These are phyloP conservation scores for Diplodia mutila DNA, from an alignment of 2,329 filamentous ascomycete species.

Conservation along the genomic window DNA sequence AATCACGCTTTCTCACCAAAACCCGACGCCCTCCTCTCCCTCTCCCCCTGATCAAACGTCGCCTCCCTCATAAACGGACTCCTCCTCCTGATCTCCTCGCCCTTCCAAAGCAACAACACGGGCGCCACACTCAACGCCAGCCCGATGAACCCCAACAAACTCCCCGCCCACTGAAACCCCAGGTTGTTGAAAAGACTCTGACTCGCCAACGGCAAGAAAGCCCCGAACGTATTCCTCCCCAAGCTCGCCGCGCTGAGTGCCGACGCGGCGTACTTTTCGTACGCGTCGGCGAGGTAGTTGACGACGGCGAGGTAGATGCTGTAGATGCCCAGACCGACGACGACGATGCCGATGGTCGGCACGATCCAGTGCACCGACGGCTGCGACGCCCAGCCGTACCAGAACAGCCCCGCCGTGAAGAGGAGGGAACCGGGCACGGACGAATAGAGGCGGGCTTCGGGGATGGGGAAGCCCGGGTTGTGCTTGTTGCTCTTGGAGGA, in stretches of 20 bases:
- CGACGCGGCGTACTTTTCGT: slow-evolving; percentile 53
- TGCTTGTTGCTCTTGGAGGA: slow-evolving; percentile 42
- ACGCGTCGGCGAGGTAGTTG: slow-evolving; percentile 55
- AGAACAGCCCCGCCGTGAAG: slow-evolving; percentile 37
- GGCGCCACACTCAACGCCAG: slow-evolving; percentile 46
- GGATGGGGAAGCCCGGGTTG: slow-evolving; percentile 44
- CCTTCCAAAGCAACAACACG: slow-evolving; percentile 36
- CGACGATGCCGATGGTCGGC: slow-evolving; percentile 33
- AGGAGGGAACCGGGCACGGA: slow-evolving; percentile 48
- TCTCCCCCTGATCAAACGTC: background rate
- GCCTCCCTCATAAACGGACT: background rate
- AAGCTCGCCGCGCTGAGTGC: slow-evolving; percentile 50
- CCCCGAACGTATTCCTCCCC: slow-evolving; percentile 51
- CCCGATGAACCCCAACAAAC: slow-evolving; percentile 49
- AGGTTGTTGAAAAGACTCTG: slow-evolving; percentile 46
- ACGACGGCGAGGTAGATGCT: slow-evolving; percentile 52
- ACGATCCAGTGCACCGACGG: slow-evolving; percentile 35
- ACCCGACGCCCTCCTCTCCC: background rate
- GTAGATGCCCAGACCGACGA: slow-evolving; percentile 37
- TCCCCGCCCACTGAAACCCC: slow-evolving; percentile 50
- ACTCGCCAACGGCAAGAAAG: slow-evolving; percentile 51
- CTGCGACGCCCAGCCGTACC: slow-evolving; percentile 35
- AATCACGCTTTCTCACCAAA: background rate
- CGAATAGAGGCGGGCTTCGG: slow-evolving; percentile 49
- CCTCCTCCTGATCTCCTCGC: slow-evolving; percentile 7